Evolutionary conservation across 345 rosid genomes (phyloP).

Genomic region (Syzygium oleosum): DNA sequence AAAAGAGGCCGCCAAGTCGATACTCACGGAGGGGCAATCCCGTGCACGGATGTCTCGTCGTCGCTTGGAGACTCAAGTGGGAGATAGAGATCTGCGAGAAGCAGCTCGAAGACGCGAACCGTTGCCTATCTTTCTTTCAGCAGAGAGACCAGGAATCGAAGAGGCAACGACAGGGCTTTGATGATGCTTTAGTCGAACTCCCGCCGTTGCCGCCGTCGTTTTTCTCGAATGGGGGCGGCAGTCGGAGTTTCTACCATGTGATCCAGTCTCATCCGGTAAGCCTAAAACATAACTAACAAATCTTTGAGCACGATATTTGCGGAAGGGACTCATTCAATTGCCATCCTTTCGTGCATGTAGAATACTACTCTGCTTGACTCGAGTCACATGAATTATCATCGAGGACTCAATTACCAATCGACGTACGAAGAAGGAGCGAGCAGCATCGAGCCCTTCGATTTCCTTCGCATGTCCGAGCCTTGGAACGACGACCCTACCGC

Average conservation of each 20-base stretch:
- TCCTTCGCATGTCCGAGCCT: background rate
- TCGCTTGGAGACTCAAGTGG: background rate
- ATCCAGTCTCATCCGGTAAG: background rate
- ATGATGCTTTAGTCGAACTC: background rate
- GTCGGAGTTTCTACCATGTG: background rate
- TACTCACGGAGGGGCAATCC: conserved; percentile 9
- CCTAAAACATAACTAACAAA: background rate
- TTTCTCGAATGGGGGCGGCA: background rate
- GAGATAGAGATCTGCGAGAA: background rate
- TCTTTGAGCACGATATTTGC: background rate
- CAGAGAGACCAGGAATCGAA: background rate
- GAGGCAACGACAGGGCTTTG: background rate
- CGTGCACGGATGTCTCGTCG: conserved; percentile 5
- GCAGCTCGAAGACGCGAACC: conserved; percentile 1
- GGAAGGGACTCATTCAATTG: background rate
- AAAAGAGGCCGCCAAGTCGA: conserved; percentile 9
- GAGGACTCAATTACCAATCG: background rate
- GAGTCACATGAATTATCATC: background rate
- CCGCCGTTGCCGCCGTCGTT: background rate
- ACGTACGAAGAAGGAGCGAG: background rate
- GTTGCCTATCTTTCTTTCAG: background rate
- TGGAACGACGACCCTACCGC: background rate
- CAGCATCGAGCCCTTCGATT: background rate
- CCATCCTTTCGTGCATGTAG: background rate
- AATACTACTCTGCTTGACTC: background rate